Evolutionary conservation across 768 basidiomycete species (phyloP), one percentile per base, ranked within the genome.

Genomic region (Suillus ampliporus): DNA sequence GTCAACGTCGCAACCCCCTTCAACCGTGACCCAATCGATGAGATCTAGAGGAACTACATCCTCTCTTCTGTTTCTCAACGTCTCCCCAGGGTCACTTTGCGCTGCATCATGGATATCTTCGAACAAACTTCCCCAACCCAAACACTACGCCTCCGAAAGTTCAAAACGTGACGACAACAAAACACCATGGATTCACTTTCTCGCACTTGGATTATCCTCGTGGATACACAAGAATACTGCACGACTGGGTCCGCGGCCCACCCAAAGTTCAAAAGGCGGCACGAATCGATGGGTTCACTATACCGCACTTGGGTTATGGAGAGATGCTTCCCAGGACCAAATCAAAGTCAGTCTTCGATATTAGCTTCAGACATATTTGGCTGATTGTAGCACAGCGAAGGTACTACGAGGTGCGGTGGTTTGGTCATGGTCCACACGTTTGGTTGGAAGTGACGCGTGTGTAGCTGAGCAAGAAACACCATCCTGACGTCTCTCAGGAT

Each of bases 281-380:
- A 37, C 35, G 21, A 17, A 38, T 9, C 54, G 37, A 11, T 56
- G 37, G 37, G 54, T 26, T 28, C 23, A 56, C 34, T 56, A 56
- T 56, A 56, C 54, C 23, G 17, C 54, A 40, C 54, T 56, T 40
- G 54, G 54, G 37, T 26, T 56, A 40, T 26, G 37, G 54, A 56
- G 54, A 56, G 10, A 56, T 40, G 54, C 54, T 56, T 56, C 54
- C 37, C 54, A 40, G 54, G 54, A 40, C 37, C 37, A 56, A 26
- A 56, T 56, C 3, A 56, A 40, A 40, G 54, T 56, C 10, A 26
- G 54, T 56, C 17, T 54, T 56, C 38, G 1, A 40, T 15, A 23
- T 13, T 5, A 23, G 14, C 21, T 15, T 9, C 14, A 37, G 15
- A 26, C 23, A 23, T 4, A 10, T 26, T 38, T 26, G 13, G 14